These are phyloP conservation scores for Leishmania martiniquensis DNA, from an alignment of 208 protist genomes.

Conservation along the genomic window DNA sequence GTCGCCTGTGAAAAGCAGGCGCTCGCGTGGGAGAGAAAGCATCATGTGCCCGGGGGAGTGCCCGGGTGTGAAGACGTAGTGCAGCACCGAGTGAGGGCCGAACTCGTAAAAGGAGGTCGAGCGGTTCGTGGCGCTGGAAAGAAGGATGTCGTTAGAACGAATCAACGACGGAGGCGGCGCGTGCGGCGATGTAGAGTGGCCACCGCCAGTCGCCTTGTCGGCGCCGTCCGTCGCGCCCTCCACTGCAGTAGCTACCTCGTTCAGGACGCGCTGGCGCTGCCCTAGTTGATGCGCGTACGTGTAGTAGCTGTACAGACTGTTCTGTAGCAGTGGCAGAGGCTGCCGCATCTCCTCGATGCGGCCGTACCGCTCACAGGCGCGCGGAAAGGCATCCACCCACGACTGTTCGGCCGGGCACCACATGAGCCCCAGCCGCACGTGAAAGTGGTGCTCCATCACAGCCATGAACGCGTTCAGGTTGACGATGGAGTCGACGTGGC, in stretches of 20 bases:
- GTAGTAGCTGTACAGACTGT: conserved; percentile 67
- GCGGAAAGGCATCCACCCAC: conserved; percentile 83
- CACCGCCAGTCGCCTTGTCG: background rate
- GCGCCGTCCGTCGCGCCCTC: background rate
- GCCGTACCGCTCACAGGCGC: conserved; percentile 79
- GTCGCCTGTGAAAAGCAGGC: conserved; percentile 88
- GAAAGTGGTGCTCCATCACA: conserved; percentile 60
- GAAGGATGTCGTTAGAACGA: conserved; percentile 67
- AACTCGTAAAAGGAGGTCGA: conserved; percentile 85
- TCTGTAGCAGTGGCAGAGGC: conserved; percentile 65
- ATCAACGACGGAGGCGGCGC: conserved; percentile 41
- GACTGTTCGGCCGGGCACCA: conserved; percentile 79
- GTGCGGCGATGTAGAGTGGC: background rate
- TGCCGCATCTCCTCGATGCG: conserved; percentile 67
- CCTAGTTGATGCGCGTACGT: conserved; percentile 51
- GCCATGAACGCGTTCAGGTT: conserved; percentile 76
- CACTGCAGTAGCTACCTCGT: conserved; percentile 17
- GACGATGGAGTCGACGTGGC: conserved; percentile 89
- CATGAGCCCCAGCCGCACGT: conserved; percentile 60
- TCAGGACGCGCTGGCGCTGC: conserved; percentile 35
- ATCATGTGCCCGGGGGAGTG: conserved; percentile 92
- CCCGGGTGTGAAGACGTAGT: conserved; percentile 89
- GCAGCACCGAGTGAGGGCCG: conserved; percentile 68
- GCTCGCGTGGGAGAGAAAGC: conserved; percentile 81
- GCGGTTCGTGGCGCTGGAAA: conserved; percentile 81